phyloP scores from a whole-genome alignment of 345 rosid species.

The Theobroma cacao region DNA sequence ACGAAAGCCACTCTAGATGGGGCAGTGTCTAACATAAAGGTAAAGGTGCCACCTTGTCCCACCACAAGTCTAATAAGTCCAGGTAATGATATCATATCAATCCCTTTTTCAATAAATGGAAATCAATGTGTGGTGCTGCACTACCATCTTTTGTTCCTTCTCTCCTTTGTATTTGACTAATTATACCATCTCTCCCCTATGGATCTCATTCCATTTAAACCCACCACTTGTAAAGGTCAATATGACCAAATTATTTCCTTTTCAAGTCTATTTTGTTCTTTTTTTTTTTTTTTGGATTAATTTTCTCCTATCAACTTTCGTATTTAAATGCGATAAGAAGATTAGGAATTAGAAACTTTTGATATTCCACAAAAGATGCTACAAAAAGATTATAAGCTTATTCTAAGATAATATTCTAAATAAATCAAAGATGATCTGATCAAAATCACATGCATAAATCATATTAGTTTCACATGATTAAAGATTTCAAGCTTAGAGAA shows the following conservation, averaged over 20 bases:
- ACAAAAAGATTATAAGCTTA: not conserved
- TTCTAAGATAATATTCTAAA: too few relatives aligned
- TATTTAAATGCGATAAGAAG: not conserved
- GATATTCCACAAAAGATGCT: too few relatives aligned
- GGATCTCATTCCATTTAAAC: slow-evolving; percentile 8
- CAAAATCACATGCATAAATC: not conserved
- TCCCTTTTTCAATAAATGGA: not conserved
- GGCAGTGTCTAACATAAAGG: slow-evolving; percentile 3
- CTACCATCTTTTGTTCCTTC: slow-evolving; percentile 14
- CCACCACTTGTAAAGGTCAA: slow-evolving; percentile 22
- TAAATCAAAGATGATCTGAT: too few relatives aligned
- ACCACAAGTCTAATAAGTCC: not conserved
- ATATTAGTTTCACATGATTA: not conserved
- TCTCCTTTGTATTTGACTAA: not conserved
- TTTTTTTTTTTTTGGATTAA: not conserved
- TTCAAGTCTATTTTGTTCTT: not conserved
- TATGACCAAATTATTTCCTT: not conserved
- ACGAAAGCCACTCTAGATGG: not conserved
- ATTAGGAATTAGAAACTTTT: not conserved
- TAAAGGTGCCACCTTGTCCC: not conserved
- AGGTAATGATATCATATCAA: not conserved
- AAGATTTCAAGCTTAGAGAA: not conserved
- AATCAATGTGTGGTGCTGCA: slow-evolving; percentile 12
- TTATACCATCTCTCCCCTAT: not conserved
- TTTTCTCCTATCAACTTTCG: not conserved